Base-by-base conservation (phyloP, 2,329 filamentous ascomycete species). In the Verticillium tricorpus region DNA sequence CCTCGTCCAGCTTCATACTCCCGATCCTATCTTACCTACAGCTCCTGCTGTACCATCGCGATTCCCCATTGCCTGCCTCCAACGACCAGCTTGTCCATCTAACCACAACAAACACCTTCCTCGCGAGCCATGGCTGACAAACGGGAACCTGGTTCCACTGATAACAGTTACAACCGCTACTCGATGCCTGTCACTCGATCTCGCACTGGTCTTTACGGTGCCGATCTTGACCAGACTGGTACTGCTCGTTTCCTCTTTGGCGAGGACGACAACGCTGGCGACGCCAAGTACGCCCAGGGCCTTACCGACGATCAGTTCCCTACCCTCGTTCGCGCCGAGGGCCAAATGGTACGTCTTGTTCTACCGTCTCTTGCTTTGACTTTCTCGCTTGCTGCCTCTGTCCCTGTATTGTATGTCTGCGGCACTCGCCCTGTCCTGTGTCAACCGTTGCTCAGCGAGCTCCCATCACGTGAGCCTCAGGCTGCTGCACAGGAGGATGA, bases 151-250 rank as follows among this genome's bases (percentile, higher is more conserved):
- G 60, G 59, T 60, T 60, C 60, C 52, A 56, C 64, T 65, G 63
- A 69, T 64, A 65, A 68, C 69, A 96, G 92, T 67, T 82, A 89
- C 64, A 96, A 97, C 74, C 90, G 94, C 66, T 96, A 96, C 76
- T 97, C 94, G 5, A 93, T 97, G 90, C 94, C 94, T 35, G 90
- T 94, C 59, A 92, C 90, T 57, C 84, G 85, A 63, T 86, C 88
- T 67, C 85, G 89, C 67, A 87, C 82, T 67, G 85, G 89, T 65
- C 78, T 87, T 69, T 87, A 89, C 71, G 87, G 89, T 67, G 82
- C 87, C 68, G 85, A 85, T 45, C 80, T 96, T 62, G 93, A 95
- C 65, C 89, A 91, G 67, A 92, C 92, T 70, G 93, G 95, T 77
- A 93, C 91, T 14, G 86, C 92, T 31, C 88, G 90, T 61, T 96